Evolutionary conservation across 163 green algal genomes (phyloP).

Genomic region (Prototheca wickerhamii): DNA sequence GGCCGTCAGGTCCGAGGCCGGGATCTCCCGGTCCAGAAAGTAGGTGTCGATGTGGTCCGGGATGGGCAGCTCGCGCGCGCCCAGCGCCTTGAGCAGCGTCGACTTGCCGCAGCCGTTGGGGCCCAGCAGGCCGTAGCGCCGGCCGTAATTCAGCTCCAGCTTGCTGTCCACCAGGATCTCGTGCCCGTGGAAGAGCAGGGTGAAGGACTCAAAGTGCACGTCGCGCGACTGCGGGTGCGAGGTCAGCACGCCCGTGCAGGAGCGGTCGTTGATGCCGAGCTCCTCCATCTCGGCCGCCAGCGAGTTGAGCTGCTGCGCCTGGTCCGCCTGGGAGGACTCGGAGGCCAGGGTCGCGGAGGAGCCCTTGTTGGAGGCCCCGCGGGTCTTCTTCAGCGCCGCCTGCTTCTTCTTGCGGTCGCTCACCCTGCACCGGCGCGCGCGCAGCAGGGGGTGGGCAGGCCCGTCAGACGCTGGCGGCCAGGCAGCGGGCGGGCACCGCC

Average conservation of each 20-base stretch:
- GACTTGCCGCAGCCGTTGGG: conserved; percentile 92
- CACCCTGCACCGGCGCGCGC: conserved; percentile 12
- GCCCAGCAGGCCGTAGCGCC: conserved; percentile 91
- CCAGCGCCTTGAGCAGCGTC: conserved; percentile 77
- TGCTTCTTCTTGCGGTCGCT: conserved; percentile 53
- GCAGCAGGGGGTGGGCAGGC: too few species aligned
- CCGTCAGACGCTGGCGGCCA: too few species aligned
- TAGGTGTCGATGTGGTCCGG: conserved; percentile 91
- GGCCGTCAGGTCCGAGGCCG: conserved; percentile 60
- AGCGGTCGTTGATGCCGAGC: conserved; percentile 40
- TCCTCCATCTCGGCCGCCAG: conserved; percentile 13
- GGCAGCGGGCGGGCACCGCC: too few species aligned
- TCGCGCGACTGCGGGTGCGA: conserved; percentile 74
- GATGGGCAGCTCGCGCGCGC: conserved; percentile 76
- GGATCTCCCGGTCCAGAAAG: conserved; percentile 79
- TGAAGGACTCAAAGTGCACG: conserved; percentile 81
- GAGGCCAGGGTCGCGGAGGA: not conserved
- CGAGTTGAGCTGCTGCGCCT: not conserved
- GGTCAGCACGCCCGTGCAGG: conserved; percentile 72
- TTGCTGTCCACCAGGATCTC: conserved; percentile 70
- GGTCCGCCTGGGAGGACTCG: conserved; percentile 5
- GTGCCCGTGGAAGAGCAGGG: conserved; percentile 78
- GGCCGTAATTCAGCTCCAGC: conserved; percentile 83
- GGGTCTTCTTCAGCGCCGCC: conserved; percentile 32
- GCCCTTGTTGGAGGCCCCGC: not conserved